Conservation (phyloP, 2,329 filamentous ascomycete species). For the Aspergillus sp. region DNA sequence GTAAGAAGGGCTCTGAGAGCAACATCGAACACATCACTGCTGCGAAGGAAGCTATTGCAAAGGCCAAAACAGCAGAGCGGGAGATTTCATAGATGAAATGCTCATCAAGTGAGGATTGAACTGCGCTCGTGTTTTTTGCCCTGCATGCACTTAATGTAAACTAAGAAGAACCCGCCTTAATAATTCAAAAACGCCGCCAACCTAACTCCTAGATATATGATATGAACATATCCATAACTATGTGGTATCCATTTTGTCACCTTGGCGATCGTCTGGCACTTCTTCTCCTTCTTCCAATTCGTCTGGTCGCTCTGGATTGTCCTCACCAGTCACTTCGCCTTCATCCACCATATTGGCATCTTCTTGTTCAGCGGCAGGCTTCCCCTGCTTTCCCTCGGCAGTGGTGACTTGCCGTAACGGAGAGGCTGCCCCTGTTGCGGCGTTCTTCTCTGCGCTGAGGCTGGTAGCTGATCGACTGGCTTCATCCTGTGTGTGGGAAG, state of each 20-base stretch:
- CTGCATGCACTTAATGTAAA: constrained; percentile 13
- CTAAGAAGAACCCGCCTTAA: constrained; percentile 8
- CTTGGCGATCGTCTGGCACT: constrained; percentile 38
- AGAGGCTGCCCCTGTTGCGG: constrained; percentile 25
- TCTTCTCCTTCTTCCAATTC: constrained; percentile 43
- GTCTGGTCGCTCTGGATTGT: constrained; percentile 9
- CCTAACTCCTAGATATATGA: constrained; percentile 22
- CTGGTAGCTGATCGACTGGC: constrained; percentile 14
- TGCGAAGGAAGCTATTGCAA: constrained; percentile 34
- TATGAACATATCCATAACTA: constrained; percentile 13
- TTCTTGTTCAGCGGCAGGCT: constrained; percentile 36
- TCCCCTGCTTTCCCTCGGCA: constrained; percentile 30
- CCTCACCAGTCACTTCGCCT: constrained; percentile 31
- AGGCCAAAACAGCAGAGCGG: constrained; percentile 31
- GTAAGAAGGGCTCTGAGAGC: constrained; percentile 31
- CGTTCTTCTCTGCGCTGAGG: constrained; percentile 26
- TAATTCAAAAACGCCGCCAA: constrained; percentile 10
- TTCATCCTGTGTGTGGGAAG: constrained; percentile 30
- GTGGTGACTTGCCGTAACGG: constrained; percentile 31
- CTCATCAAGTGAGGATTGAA: constrained; percentile 2
- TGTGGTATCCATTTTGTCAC: constrained; percentile 61
- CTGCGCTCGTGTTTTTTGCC: too few species aligned
- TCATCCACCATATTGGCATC: constrained; percentile 55
- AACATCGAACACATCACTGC: constrained; percentile 35
- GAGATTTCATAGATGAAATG: constrained; percentile 26